Evolutionary conservation across 2,329 filamentous ascomycete species (phyloP).

Genomic region (Eutypella sp.): DNA sequence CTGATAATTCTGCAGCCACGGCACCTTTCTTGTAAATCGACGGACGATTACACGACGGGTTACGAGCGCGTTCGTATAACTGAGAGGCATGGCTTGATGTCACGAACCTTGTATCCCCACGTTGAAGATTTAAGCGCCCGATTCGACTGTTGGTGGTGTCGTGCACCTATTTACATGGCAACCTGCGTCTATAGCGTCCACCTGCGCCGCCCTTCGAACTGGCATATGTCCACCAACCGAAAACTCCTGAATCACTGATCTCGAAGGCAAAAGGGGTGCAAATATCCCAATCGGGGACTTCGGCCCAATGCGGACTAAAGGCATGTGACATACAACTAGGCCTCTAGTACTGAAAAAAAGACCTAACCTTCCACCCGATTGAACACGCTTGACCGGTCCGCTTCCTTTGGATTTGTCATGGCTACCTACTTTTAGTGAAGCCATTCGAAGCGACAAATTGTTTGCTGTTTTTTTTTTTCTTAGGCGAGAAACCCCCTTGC

Average conservation of each 20-base stretch:
- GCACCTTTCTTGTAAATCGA: constrained; percentile 10
- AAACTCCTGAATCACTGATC: too few species aligned
- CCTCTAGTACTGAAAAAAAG: too few species aligned
- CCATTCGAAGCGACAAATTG: neutral
- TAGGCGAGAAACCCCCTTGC: neutral
- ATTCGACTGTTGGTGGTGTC: neutral
- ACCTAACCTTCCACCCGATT: too few species aligned
- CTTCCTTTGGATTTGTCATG: too few species aligned
- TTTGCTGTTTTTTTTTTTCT: neutral
- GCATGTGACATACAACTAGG: too few species aligned
- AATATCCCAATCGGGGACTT: too few species aligned
- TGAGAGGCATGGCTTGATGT: constrained; percentile 13
- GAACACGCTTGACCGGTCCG: too few species aligned
- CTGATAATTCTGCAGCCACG: too few species aligned
- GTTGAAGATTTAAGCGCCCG: neutral
- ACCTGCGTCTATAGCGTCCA: neutral
- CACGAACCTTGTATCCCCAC: constrained; percentile 2
- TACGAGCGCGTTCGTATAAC: constrained; percentile 14
- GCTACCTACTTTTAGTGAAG: neutral
- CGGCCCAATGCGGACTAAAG: too few species aligned
- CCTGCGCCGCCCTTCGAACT: neutral
- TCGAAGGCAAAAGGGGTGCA: too few species aligned
- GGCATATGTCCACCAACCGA: neutral
- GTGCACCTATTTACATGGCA: neutral
- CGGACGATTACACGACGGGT: constrained; percentile 15